Conservation (phyloP, 371 early-diverging fungal genomes). For the Circinella umbellata region DNA sequence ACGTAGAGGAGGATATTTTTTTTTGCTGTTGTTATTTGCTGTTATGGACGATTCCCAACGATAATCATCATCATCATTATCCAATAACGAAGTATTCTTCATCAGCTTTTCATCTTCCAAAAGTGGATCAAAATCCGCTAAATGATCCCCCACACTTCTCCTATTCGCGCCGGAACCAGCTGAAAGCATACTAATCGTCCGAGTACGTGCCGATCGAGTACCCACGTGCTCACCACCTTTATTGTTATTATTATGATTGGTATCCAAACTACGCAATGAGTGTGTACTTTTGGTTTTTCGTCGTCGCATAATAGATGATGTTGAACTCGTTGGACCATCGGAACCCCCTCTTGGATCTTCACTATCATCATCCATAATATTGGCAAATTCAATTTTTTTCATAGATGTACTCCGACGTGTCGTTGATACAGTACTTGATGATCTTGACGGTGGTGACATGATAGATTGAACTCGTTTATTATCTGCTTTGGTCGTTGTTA, state of each 20-base stretch:
- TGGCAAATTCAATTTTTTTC: slow-evolving; percentile 3
- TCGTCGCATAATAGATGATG: not conserved
- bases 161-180: not conserved
- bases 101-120: slow-evolving; percentile 9
- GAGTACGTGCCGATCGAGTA: slow-evolving; percentile 17
- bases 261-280: not conserved
- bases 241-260: not conserved
- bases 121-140: slow-evolving; percentile 21
- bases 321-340: too few relatives aligned
- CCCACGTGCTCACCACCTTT: slow-evolving; percentile 11
- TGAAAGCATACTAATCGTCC: slow-evolving; percentile 16
- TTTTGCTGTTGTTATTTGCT: not conserved
- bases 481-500: not conserved
- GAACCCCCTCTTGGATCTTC: not conserved
- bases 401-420: not conserved
- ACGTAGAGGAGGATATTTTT: slow-evolving; percentile 9
- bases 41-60: not conserved
- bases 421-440: not conserved
- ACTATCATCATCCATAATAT: not conserved
- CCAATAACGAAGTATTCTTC: slow-evolving; percentile 1
- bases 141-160: slow-evolving; percentile 8
- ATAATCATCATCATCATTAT: slow-evolving; percentile 3
- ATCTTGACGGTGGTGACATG: not conserved
- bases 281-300: slow-evolving; percentile 2
- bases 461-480: slow-evolving; percentile 2